These are phyloP conservation scores for Chaetomiaceae sp. DNA, from an alignment of 2,329 filamentous ascomycete genomes.

Conservation along the genomic window DNA sequence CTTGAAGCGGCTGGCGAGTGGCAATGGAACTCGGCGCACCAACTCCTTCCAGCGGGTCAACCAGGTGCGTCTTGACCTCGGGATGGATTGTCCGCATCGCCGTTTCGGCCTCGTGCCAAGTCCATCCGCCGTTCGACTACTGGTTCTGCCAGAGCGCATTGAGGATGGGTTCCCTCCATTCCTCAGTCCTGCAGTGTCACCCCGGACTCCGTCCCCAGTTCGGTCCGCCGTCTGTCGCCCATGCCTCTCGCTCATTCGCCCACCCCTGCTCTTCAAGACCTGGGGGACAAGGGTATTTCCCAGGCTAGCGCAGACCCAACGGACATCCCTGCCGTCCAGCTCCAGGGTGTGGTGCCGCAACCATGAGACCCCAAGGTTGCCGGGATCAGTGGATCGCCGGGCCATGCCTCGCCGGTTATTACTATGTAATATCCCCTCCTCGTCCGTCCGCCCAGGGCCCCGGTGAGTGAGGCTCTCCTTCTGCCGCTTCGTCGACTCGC, in stretches of 20 bases:
- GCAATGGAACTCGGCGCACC: not conserved
- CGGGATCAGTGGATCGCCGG: slow-evolving; percentile 1
- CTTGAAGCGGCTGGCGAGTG: too few relatives aligned
- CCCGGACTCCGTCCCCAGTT: slow-evolving; percentile 13
- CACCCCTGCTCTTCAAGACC: slow-evolving; percentile 1
- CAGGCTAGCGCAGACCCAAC: slow-evolving; percentile 5
- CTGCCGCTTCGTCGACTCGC: not conserved
- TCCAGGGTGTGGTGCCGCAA: not conserved
- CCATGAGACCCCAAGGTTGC: not conserved
- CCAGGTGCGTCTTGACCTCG: slow-evolving; percentile 12
- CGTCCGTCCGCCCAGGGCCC: not conserved
- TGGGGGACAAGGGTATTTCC: not conserved
- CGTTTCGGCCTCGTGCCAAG: slow-evolving; percentile 22
- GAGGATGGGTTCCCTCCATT: slow-evolving; percentile 11
- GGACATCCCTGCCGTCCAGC: not conserved
- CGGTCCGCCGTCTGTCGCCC: slow-evolving; percentile 7
- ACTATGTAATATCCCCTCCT: slow-evolving; percentile 5
- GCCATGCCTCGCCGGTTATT: slow-evolving; percentile 1
- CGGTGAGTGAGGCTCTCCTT: not conserved
- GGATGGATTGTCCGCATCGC: slow-evolving; percentile 20
- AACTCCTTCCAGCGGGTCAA: too few relatives aligned
- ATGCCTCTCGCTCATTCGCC: not conserved
- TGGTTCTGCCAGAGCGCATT: slow-evolving; percentile 12
- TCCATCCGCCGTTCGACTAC: slow-evolving; percentile 2
- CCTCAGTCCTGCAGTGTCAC: slow-evolving; percentile 11